phyloP scores from a whole-genome alignment of 495 filamentous ascomycete genomes.

The Halenospora varia region DNA sequence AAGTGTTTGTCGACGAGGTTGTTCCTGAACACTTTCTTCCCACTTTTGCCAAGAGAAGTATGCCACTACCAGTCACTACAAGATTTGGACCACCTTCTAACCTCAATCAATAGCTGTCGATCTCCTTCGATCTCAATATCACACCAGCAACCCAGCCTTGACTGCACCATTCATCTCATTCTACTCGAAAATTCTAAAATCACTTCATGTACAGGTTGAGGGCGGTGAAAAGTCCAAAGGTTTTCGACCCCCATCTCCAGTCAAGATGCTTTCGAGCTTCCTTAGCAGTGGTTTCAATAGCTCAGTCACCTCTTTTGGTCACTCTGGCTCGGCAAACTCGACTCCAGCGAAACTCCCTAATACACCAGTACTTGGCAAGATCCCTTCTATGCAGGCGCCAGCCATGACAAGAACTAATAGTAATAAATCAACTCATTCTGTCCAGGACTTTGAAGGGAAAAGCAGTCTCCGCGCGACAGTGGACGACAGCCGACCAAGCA shows the following conservation, averaged over 20 bases:
- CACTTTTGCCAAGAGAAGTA: conserved; percentile 64
- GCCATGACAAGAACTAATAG: conserved; percentile 37
- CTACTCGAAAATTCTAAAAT: conserved; percentile 70
- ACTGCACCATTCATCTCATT: conserved; percentile 59
- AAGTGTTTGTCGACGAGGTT: conserved; percentile 62
- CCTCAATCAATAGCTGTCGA: conserved; percentile 50
- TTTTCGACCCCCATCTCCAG: conserved; percentile 75
- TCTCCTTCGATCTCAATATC: conserved; percentile 64
- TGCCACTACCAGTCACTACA: conserved; percentile 25
- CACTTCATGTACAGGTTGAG: conserved; percentile 59
- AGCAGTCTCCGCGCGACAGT: conserved; percentile 24
- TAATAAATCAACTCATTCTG: conserved; percentile 35
- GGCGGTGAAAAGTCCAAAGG: conserved; percentile 56
- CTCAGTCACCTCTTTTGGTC: conserved; percentile 15
- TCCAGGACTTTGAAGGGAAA: conserved; percentile 33
- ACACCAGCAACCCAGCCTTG: conserved; percentile 62
- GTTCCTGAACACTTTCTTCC: conserved; percentile 62
- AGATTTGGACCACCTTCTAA: background rate
- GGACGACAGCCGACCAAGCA: conserved; percentile 45
- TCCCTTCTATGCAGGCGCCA: conserved; percentile 26
- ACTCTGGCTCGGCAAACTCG: conserved; percentile 3
- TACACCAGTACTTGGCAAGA: conserved; percentile 31
- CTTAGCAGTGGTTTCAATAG: conserved; percentile 49
- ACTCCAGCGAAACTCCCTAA: conserved; percentile 26
- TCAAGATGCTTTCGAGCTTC: conserved; percentile 85